A percentile compares a stretch with the other conserved stretches of the same genome.
Conservation (phyloP, 2,329 filamentous ascomycete species). For the Phaeosphaeriaceae sp. region DNA sequence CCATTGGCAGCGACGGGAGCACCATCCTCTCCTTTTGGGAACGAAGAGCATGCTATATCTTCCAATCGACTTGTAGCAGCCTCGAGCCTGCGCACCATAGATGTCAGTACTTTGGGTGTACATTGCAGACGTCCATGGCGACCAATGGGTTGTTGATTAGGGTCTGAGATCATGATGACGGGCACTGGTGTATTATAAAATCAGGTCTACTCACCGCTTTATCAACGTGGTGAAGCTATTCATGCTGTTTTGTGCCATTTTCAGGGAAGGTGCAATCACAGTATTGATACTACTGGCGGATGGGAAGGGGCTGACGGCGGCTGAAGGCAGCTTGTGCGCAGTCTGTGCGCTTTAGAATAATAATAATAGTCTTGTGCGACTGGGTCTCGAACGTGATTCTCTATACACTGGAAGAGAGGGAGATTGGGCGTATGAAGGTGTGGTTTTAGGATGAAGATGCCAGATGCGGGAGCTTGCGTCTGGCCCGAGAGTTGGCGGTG, state of each 20-base stretch:
- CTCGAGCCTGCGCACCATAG: slow-evolving; percentile 74
- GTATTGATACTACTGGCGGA: slow-evolving; percentile 27
- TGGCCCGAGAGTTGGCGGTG: background rate
- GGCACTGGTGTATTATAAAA: background rate
- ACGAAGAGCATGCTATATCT: slow-evolving; percentile 83
- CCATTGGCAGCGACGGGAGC: slow-evolving; percentile 33
- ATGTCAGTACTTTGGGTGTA: slow-evolving; percentile 56
- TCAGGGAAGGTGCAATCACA: slow-evolving; percentile 35
- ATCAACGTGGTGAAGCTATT: slow-evolving; percentile 96
- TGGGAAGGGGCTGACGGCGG: slow-evolving; percentile 32
- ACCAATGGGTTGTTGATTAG: slow-evolving; percentile 16
- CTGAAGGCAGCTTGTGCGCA: slow-evolving; percentile 29
- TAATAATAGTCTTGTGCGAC: background rate
- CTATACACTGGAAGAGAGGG: background rate
- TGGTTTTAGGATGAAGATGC: slow-evolving; percentile 1
- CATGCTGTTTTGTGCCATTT: slow-evolving; percentile 83
- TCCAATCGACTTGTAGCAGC: slow-evolving; percentile 95
- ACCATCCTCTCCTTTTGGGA: slow-evolving; percentile 44
- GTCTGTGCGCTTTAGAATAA: background rate
- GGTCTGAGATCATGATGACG: background rate
- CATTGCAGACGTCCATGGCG: slow-evolving; percentile 24
- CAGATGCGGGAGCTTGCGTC: slow-evolving; percentile 1
- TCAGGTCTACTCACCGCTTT: slow-evolving; percentile 75
- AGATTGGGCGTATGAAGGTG: background rate
- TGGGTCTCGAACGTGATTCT: background rate